phyloP scores from a whole-genome alignment of 192 early-diverging fungal species.

The Backusella parvicylindrica region DNA sequence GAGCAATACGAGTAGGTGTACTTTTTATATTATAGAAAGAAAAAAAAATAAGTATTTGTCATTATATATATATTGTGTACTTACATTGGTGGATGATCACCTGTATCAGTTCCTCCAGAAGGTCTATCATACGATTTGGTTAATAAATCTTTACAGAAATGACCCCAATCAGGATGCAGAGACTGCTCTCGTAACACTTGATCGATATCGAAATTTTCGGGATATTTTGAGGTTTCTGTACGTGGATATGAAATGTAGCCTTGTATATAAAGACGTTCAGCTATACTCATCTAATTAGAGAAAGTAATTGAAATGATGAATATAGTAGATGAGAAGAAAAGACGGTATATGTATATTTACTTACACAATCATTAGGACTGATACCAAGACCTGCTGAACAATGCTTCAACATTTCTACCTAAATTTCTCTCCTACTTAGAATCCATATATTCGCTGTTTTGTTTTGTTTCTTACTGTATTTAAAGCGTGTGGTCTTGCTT shows the following conservation, averaged over 20 bases:
- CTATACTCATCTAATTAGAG: constrained; percentile 41
- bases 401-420: constrained; percentile 45
- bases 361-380: constrained; percentile 42
- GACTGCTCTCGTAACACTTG: constrained; percentile 35
- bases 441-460: neutral
- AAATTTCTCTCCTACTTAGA: neutral
- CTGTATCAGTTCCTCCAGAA: constrained; percentile 41
- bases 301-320: neutral
- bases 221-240: constrained; percentile 48
- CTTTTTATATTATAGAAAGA: constrained; percentile 7
- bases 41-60: neutral
- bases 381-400: constrained; percentile 48
- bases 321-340: neutral
- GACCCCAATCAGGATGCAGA: constrained; percentile 35
- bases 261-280: constrained; percentile 46
- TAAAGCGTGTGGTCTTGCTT: constrained; percentile 28
- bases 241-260: constrained; percentile 55
- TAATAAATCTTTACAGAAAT: constrained; percentile 28
- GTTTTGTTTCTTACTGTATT: constrained; percentile 20
- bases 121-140: constrained; percentile 33
- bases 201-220: constrained; percentile 42
- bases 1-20: constrained; percentile 43
- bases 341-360: no score
- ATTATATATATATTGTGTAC: neutral
- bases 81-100: constrained; percentile 55